Evolutionary conservation across 306 rosid species (phyloP).

Genomic region (Astragalus membranaceus): DNA sequence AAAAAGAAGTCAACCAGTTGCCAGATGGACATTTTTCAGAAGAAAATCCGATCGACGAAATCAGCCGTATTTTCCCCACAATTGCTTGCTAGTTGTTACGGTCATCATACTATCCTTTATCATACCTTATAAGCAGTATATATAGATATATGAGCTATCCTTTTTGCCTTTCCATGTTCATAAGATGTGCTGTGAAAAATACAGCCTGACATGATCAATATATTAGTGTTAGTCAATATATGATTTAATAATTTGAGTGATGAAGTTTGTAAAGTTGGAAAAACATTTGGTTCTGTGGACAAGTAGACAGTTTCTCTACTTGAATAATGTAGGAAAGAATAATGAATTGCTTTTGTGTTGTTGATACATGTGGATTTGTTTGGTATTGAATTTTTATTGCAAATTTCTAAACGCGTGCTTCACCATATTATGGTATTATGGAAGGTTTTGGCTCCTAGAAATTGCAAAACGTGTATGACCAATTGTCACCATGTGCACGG

Average conservation of each 20-base stretch:
- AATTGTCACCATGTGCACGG: background rate
- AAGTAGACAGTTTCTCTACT: background rate
- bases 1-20: slow-evolving; percentile 16
- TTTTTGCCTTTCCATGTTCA: slow-evolving; percentile 19
- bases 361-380: background rate
- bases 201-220: slow-evolving; percentile 13
- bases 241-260: slow-evolving; percentile 1
- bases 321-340: background rate
- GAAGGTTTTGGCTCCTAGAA: background rate
- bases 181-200: slow-evolving; percentile 25
- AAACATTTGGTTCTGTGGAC: background rate
- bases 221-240: background rate
- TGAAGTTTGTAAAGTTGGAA: background rate
- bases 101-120: background rate
- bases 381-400: background rate
- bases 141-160: slow-evolving; percentile 25
- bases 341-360: background rate
- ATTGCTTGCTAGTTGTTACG: slow-evolving; percentile 10
- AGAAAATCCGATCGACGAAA: slow-evolving; percentile 17
- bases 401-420: too few species aligned
- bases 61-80: background rate
- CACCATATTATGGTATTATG: background rate
- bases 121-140: background rate
- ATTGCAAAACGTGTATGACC: background rate
- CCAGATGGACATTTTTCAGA: slow-evolving; percentile 17